These are phyloP conservation scores for Domatiomyces catenatus DNA, from an alignment of 2,329 filamentous ascomycete genomes.

Conservation along the genomic window DNA sequence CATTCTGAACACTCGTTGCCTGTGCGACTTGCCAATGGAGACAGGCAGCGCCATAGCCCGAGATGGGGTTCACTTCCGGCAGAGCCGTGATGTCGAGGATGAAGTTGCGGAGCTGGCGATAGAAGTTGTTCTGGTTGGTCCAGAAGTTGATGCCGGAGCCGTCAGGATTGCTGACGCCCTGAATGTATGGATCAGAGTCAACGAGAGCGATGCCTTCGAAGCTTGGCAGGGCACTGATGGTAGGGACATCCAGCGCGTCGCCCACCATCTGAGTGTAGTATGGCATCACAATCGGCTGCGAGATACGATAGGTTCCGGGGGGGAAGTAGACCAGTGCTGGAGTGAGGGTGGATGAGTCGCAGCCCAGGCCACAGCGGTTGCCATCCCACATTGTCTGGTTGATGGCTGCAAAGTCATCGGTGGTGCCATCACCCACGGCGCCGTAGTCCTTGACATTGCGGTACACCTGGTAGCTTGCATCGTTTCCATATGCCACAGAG, in stretches of 20 bases:
- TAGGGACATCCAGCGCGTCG: slow-evolving; percentile 56
- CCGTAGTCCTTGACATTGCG: slow-evolving; percentile 66
- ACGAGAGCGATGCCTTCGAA: slow-evolving; percentile 82
- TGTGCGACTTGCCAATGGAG: slow-evolving; percentile 82
- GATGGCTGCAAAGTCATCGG: slow-evolving; percentile 80
- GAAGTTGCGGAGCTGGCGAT: slow-evolving; percentile 69
- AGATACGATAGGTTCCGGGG: slow-evolving; percentile 69
- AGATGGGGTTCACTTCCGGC: slow-evolving; percentile 25
- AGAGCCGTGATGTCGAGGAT: slow-evolving; percentile 58
- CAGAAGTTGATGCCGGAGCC: slow-evolving; percentile 53
- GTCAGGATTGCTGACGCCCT: slow-evolving; percentile 15
- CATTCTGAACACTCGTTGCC: slow-evolving; percentile 65
- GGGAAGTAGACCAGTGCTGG: slow-evolving; percentile 89
- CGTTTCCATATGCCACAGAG: slow-evolving; percentile 41
- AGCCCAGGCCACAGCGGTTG: slow-evolving; percentile 61
- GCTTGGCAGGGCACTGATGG: slow-evolving; percentile 54
- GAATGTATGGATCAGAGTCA: slow-evolving; percentile 70
- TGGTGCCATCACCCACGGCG: slow-evolving; percentile 51
- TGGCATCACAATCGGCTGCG: slow-evolving; percentile 61
- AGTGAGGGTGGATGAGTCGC: slow-evolving; percentile 67
- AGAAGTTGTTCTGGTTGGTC: slow-evolving; percentile 71
- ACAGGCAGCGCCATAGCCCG: slow-evolving; percentile 43
- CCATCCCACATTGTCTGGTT: slow-evolving; percentile 68
- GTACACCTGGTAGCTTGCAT: slow-evolving; percentile 51
- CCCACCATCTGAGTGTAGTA: slow-evolving; percentile 93